These are phyloP conservation scores for Hansfordia pulvinata DNA, from an alignment of 2,329 filamentous ascomycete genomes.

Conservation along the genomic window DNA sequence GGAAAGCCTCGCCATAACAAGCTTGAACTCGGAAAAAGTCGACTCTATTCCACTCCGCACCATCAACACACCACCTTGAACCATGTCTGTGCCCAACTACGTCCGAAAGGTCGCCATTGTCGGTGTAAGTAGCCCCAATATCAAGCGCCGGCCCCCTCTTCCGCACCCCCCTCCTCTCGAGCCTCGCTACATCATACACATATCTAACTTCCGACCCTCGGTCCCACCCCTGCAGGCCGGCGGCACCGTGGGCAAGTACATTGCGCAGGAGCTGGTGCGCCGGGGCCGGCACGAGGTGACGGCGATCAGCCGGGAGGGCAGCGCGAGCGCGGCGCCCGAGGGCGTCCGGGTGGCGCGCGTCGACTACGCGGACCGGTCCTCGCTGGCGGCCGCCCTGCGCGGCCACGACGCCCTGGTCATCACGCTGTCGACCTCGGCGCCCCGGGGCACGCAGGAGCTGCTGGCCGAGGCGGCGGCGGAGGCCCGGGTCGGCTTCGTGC, in stretches of 20 bases:
- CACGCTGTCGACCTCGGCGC: constrained; percentile 26
- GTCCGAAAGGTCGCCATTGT: too few relatives aligned
- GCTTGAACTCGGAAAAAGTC: too few relatives aligned
- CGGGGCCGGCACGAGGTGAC: constrained; percentile 32
- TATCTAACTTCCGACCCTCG: too few relatives aligned
- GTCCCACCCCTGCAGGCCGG: background rate
- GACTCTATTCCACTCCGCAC: too few relatives aligned
- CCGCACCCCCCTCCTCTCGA: too few relatives aligned
- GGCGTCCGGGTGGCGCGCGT: constrained; percentile 23
- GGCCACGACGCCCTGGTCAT: constrained; percentile 41
- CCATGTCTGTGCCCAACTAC: too few relatives aligned
- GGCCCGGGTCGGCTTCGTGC: constrained; percentile 35
- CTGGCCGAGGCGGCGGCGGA: constrained; percentile 36
- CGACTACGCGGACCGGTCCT: constrained; percentile 23
- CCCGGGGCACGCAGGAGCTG: constrained; percentile 27
- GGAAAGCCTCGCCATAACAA: too few relatives aligned
- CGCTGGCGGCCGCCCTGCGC: constrained; percentile 29
- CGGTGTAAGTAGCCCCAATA: too few relatives aligned
- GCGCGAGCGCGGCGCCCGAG: constrained; percentile 23
- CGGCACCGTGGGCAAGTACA: background rate
- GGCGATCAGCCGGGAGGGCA: constrained; percentile 27
- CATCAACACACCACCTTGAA: too few relatives aligned
- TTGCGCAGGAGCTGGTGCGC: constrained; percentile 18
- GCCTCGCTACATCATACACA: too few relatives aligned
- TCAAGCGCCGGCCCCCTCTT: too few relatives aligned